Evolutionary conservation across 768 basidiomycete genomes (phyloP), one percentile per base, ranked within the genome.

Genomic region (Mycena sanguinolenta): DNA sequence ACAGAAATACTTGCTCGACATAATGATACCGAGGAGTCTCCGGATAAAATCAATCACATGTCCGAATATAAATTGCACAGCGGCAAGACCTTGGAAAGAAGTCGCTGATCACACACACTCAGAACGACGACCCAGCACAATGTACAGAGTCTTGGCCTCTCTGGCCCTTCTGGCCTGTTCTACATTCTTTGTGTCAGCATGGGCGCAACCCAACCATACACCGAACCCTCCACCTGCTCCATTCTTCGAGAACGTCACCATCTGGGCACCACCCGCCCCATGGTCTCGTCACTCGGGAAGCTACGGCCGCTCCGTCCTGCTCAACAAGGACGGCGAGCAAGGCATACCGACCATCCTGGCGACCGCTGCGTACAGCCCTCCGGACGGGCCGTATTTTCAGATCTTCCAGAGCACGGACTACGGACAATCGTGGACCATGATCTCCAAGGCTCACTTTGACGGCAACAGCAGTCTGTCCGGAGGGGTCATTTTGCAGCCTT

Each of bases 401-500:
- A 70, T 75, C 58, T 74, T 38, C 63, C 70, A 62, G 10, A 72
- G 70, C 16, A 68, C 65, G 13, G 62, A 73, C 57, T 50, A 65
- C 16, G 75, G 75, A n/a, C 70, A 69, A 36, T 70, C 72, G 27
- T 75, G 75, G 73, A 58, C 32, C 30, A 59, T 55, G n/a, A 42
- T 73, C n/a, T 74, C 75, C 36, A 71, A 69, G 27, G 70, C 55
- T 72, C 13, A 72, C 64, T 17, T 70, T 70, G 58, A 62, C 60
- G 38, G 58, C 49, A 75, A 75, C 53, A 67, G 72, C 44, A 57
- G 55, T 57, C 55, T 57, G 32, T 36, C 55, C 34, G 70, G 69
- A 64, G 73, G 73, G n/a, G 9, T 72, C 58, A 66, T 70, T 25
- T 72, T 61, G 53, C 75, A 74, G 53, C 73, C 73, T 34, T 72